A percentile compares a stretch with the other conserved stretches of the same genome.
These are phyloP conservation scores for Chlamydomonas incerta DNA, from an alignment of 139 green algal species.

Conservation along the genomic window DNA sequence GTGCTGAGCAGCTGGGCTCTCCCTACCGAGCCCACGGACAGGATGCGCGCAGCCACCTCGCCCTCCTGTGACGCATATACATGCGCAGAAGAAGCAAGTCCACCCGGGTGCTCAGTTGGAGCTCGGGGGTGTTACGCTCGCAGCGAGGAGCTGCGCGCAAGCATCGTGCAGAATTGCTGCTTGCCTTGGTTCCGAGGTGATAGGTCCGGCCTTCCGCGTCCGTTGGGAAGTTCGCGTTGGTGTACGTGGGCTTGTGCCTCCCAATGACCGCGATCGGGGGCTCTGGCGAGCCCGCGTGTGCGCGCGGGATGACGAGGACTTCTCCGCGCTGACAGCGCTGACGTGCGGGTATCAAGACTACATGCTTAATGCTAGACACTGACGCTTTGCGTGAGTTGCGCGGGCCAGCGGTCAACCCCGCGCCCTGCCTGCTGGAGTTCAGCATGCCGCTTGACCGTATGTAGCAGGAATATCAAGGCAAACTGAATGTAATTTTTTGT, in stretches of 20 bases:
- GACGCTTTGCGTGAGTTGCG: no score
- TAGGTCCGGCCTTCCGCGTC: constrained; percentile 79
- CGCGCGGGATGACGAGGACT: no score
- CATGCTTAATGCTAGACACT: no score
- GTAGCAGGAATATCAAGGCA: background rate
- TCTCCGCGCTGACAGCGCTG: no score
- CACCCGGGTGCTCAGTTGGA: no score
- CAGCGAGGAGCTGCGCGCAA: background rate
- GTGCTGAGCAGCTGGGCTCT: constrained; percentile 70
- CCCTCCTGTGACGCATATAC: constrained; percentile 47
- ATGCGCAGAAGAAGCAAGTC: no score
- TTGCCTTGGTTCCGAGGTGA: constrained; percentile 76
- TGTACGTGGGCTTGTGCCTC: constrained; percentile 22
- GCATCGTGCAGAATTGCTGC: background rate
- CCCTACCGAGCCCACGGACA: constrained; percentile 74
- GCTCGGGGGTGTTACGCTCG: no score
- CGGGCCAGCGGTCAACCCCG: no score
- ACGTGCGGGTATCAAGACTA: background rate
- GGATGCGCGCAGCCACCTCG: constrained; percentile 80
- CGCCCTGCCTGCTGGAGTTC: no score
- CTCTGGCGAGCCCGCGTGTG: background rate
- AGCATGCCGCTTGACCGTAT: background rate
- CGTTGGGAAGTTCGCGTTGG: constrained; percentile 81
- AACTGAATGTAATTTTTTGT: no score
- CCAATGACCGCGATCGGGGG: background rate